Evolutionary conservation across 202 grass and related monocot genomes (phyloP).

Genomic region (Bolboschoenoplectus hybrid): DNA sequence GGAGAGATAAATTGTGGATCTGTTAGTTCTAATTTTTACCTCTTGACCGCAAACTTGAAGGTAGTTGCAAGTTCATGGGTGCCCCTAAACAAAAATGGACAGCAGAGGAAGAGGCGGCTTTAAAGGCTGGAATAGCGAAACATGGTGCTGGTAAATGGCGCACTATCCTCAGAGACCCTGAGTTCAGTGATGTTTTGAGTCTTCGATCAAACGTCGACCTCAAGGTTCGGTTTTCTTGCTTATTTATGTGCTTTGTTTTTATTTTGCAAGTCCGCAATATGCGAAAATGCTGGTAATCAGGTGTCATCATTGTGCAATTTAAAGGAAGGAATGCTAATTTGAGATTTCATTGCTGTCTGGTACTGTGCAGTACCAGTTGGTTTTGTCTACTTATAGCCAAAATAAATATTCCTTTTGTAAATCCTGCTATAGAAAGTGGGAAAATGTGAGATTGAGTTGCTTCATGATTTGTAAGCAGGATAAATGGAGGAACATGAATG

Average conservation of each 20-base stretch:
- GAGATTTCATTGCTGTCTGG: not conserved
- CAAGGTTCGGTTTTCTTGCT: conserved; percentile 48
- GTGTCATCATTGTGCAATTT: not conserved
- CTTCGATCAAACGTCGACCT: conserved; percentile 83
- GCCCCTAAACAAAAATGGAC: conserved; percentile 87
- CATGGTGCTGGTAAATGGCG: conserved; percentile 93
- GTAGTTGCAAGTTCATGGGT: conserved; percentile 53
- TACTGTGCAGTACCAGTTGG: not conserved
- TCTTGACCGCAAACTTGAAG: conserved; percentile 5
- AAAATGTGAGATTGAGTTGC: conserved; percentile 16
- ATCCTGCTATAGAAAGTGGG: conserved; percentile 4
- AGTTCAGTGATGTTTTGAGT: conserved; percentile 60
- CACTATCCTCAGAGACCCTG: conserved; percentile 69
- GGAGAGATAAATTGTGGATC: not conserved
- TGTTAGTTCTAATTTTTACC: not conserved
- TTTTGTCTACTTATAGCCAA: not conserved
- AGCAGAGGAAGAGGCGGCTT: conserved; percentile 71
- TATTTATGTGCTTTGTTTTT: not conserved
- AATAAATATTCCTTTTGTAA: conserved; percentile 10
- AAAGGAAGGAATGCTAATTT: not conserved
- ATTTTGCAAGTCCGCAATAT: conserved; percentile 30
- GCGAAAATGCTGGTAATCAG: not conserved
- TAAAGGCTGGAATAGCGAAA: conserved; percentile 84
- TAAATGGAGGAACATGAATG: conserved; percentile 83
- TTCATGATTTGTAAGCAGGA: conserved; percentile 56